These are phyloP conservation scores for Endogone sp. DNA, from an alignment of 192 early-diverging fungal genomes.

Conservation along the genomic window DNA sequence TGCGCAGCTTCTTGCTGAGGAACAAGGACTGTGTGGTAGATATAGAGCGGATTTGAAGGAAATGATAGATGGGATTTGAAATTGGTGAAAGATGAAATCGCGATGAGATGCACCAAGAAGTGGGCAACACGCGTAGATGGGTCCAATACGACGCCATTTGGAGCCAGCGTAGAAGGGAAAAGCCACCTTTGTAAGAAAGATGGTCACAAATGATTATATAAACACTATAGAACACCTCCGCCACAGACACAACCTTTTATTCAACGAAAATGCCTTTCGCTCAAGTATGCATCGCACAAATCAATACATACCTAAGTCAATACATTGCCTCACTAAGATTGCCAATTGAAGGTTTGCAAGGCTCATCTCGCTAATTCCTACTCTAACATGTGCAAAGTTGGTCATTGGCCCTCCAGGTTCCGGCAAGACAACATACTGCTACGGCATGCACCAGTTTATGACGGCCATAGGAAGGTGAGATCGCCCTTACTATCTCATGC, in stretches of 20 bases:
- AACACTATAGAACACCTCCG: too few species aligned
- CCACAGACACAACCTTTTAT: too few species aligned
- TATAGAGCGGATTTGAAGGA: not conserved
- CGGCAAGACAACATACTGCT: slow-evolving; percentile 96
- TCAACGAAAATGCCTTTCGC: slow-evolving; percentile 16
- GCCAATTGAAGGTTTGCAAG: too few species aligned
- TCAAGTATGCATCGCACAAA: slow-evolving; percentile 8
- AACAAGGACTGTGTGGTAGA: not conserved
- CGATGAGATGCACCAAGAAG: not conserved
- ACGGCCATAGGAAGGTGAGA: slow-evolving; percentile 64
- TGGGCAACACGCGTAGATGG: not conserved
- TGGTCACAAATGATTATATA: too few species aligned
- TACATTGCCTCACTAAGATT: too few species aligned
- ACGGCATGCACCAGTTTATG: slow-evolving; percentile 85
- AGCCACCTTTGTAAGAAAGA: too few species aligned
- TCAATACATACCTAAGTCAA: not conserved
- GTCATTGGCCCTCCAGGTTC: slow-evolving; percentile 94
- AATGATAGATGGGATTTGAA: not conserved
- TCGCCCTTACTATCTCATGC: too few species aligned
- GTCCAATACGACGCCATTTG: not conserved
- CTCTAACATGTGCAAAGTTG: slow-evolving; percentile 46
- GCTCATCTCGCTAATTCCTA: not conserved
- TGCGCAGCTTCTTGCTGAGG: slow-evolving; percentile 7
- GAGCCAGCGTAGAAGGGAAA: not conserved
- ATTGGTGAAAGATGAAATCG: not conserved